Percentiles rank a stretch among this genome's conserved stretches.
Evolutionary conservation across 169 alveolate species (phyloP).

Genomic region (Cryptosporidium sp.): DNA sequence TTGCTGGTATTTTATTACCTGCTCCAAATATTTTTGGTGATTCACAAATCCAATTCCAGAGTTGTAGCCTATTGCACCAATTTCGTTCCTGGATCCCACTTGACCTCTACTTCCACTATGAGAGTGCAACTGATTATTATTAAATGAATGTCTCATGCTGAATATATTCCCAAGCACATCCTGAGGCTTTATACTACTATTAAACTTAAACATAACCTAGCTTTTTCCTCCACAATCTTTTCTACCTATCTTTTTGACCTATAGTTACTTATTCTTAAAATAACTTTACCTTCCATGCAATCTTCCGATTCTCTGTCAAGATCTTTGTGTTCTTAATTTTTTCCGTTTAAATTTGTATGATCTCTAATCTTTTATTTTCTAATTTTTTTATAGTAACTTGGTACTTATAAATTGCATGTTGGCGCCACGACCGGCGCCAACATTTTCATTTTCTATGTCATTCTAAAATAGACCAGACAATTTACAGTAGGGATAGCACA

Average conservation of each 20-base stretch:
- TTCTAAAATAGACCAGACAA: constrained; percentile 1
- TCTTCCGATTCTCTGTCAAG: background rate
- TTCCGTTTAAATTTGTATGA: background rate
- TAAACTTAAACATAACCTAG: constrained; percentile 26
- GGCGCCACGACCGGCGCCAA: constrained; percentile 19
- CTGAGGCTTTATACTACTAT: constrained; percentile 3
- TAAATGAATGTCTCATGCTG: background rate
- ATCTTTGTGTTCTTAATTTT: background rate
- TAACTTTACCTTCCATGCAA: background rate
- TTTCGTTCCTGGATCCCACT: background rate
- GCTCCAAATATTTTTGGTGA: constrained; percentile 6
- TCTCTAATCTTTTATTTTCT: constrained; percentile 5
- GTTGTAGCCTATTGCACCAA: background rate
- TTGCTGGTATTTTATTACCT: constrained; percentile 27
- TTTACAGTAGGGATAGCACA: background rate
- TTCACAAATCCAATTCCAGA: background rate
- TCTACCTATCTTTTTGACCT: background rate
- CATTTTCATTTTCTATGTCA: background rate
- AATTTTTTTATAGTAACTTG: constrained; percentile 23
- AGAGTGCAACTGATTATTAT: background rate
- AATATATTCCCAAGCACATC: background rate
- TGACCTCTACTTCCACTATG: background rate
- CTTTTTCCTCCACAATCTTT: background rate
- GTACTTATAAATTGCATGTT: constrained; percentile 63
- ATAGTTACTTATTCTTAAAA: background rate